Evolutionary conservation across 2,329 filamentous ascomycete species (phyloP), one percentile per base, ranked within the genome.

Genomic region (Calonectria leucothoes): DNA sequence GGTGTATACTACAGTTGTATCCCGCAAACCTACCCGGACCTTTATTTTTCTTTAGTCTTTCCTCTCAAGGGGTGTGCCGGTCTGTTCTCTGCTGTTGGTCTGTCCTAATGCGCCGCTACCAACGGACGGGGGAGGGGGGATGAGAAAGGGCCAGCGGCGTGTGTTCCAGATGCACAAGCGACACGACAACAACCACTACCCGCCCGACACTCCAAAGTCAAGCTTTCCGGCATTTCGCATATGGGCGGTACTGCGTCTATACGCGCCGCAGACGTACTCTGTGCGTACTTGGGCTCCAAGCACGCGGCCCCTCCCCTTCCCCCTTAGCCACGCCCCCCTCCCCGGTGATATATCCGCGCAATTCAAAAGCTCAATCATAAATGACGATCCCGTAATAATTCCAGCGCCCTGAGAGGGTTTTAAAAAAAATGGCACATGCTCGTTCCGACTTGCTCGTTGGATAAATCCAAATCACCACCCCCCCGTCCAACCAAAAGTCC

Each of bases 371-470:
- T 45, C 51, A 66, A 65, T 65, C 17, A 48, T 42, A 20, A 33
- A 67, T 42, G 67, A 59, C 49, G 49, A 66, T 66, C 57, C 42
- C 55, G 57, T 64, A 64, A 70, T 64, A 64, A 70, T 64, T 70
- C 57, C 51, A 57, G 52, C 52, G 42, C 42, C 33, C 39, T 45
- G 39, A 45, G 23, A 12, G 33, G 33, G 17, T n/a, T n/a, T n/a
- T n/a, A n/a, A 25, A 33, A 27, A 29, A 31, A 29, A 64, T 42
- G 57, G 25, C 69, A 68, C 66, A 61, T 69, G 66, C 29, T 49
- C 49, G 55, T 37, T 69, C 15, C 52, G 35, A 27, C 39, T 11
- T 59, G 39, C 51, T 61, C 66, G 66, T 69, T 69, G 66, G 51
- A 59, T 37, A n/a, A 10, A 35, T 33, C 20, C 35, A 39, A 27